Evolutionary conservation across 768 basidiomycete genomes (phyloP).

Genomic region (Russula virescens): DNA sequence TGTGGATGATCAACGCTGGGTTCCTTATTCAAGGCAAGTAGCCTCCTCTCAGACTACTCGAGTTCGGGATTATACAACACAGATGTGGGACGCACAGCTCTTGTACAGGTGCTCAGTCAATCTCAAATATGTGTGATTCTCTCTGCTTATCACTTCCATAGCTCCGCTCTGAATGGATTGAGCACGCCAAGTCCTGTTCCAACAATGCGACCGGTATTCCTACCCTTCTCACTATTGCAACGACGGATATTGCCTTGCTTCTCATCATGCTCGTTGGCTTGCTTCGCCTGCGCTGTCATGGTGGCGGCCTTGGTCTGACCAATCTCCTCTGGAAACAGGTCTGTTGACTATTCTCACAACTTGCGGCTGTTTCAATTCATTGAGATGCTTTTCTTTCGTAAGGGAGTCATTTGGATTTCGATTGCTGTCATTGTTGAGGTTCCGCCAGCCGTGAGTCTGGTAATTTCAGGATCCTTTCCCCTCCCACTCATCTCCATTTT

Average conservation of each 20-base stretch:
- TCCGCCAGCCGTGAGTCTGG: neutral
- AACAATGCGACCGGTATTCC: neutral
- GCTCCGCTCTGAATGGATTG: neutral
- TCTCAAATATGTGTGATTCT: too few relatives aligned
- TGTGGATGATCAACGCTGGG: neutral
- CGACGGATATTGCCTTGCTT: constrained; percentile 6
- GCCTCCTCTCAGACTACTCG: too few relatives aligned
- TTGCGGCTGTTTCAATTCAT: neutral
- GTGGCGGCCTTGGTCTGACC: neutral
- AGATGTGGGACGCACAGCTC: neutral
- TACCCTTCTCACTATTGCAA: neutral
- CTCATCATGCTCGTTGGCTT: constrained; percentile 11
- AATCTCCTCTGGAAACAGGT: constrained; percentile 10
- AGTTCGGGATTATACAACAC: too few relatives aligned
- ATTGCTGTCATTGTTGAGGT: neutral
- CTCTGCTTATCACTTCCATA: neutral
- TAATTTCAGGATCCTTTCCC: neutral
- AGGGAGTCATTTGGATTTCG: neutral
- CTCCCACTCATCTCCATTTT: neutral
- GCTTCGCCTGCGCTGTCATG: neutral
- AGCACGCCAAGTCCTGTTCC: neutral
- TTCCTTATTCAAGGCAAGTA: constrained; percentile 6
- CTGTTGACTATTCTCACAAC: neutral
- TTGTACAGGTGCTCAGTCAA: neutral
- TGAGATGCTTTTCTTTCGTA: neutral